Evolutionary conservation across 1,139 yeast genomes (phyloP), one percentile per base, ranked within the genome.

Genomic region (Kodamaea fungicola): DNA sequence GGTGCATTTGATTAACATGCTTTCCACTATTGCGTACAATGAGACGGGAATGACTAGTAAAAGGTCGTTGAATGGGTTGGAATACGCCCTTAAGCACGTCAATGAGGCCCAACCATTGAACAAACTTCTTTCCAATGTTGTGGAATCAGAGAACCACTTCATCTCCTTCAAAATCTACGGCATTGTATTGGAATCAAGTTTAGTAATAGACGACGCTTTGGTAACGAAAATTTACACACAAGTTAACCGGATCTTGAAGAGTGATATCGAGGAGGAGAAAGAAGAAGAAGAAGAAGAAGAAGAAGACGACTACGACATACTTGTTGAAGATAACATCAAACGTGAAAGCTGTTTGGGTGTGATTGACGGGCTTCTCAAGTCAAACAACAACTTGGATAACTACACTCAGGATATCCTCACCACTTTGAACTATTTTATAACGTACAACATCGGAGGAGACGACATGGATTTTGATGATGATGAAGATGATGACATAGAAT

Each of bases 21-120:
- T 80, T 31, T 57, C 73, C 8, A 48, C 57, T 7, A 59, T 72
- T 0, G 59, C 75, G 0, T 76, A 69, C 42, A 51, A 57, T 21
- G 70, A 72, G 12, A 64, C 67, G 22, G 74, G 73, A 2, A 71
- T 78, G 7, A 64, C 78, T 29, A 64, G 77, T 24, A 78, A 75
- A 42, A 68, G 78, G 39, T 67, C 87, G 0, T 67, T 80, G 22
- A 61, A 66, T n/a, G 80, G 83, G 0, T 59, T 82, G 24, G 81
- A 80, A 9, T 53, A 61, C 23, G 58, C 82, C 27, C 61, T 76
- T 7, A 53, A 62, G 9, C 59, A 65, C 40, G 46, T 74, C 12
- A 34, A 42, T 1, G 42, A 46, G 24, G 26, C 41, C 12, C 42
- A 42, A 6, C 30, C 41, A 6, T 41, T 59, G 21, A 46, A 47